A percentile compares a stretch with the other conserved stretches of the same genome.
Conservation (phyloP, 139 green algal genomes). For the Chlamydomonas sp. region DNA sequence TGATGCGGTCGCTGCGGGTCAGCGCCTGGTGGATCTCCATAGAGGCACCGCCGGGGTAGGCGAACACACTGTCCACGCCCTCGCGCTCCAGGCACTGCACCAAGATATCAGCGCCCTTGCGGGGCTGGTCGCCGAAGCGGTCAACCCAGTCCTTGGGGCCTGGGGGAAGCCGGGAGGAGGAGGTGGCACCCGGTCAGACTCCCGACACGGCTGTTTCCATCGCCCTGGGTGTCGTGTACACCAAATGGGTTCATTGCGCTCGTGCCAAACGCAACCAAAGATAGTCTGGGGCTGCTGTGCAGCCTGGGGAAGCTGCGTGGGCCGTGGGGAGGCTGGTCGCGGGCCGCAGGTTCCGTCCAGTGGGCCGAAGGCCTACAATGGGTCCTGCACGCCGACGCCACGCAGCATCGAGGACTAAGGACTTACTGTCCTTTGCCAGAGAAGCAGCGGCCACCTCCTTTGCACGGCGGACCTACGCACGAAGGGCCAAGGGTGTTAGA, state of each 20-base stretch:
- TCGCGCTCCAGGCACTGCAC: constrained; percentile 96
- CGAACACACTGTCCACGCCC: constrained; percentile 78
- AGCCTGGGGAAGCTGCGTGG: too few relatives aligned
- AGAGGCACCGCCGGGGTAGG: constrained; percentile 91
- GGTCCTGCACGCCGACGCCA: too few relatives aligned
- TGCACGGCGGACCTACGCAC: constrained; percentile 17
- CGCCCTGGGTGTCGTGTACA: not conserved
- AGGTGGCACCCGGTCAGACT: not conserved
- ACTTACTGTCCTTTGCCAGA: constrained; percentile 36
- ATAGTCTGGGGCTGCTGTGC: too few relatives aligned
- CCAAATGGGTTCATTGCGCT: too few relatives aligned
- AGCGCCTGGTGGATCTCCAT: constrained; percentile 99
- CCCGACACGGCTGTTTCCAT: not conserved
- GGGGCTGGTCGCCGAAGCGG: constrained; percentile 81
- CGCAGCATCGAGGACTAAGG: not conserved
- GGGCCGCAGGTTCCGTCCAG: too few relatives aligned
- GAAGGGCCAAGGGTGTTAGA: not conserved
- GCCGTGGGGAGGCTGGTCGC: too few relatives aligned
- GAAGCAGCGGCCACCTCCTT: constrained; percentile 30
- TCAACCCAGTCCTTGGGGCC: constrained; percentile 79
- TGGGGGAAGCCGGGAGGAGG: not conserved
- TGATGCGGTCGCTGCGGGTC: constrained; percentile 87
- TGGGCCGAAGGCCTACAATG: not conserved
- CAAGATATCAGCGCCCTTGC: constrained; percentile 98
- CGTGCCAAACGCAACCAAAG: too few relatives aligned